Base-by-base conservation (phyloP, 2,329 filamentous ascomycete species). In the Boeremia exigua region DNA sequence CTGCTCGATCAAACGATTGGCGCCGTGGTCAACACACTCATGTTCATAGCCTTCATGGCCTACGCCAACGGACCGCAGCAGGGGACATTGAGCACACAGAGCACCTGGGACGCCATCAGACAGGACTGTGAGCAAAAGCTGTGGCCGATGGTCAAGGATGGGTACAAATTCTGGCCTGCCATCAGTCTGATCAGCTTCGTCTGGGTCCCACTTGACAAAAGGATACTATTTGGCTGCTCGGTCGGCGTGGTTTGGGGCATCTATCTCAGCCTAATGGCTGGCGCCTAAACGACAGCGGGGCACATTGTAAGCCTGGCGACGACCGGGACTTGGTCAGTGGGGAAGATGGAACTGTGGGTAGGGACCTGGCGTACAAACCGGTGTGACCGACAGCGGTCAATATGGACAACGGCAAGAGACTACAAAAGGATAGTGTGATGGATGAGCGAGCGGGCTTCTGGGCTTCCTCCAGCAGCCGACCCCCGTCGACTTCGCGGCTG, bases 231-330 rank as follows among this genome's bases (percentile, higher is more conserved):
- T 58, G 89, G 87, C n/a, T 86, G 86, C 62, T 73, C 88, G 46
- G 89, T 88, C 15, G 90, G 90, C 5, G 81, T 94, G 23, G 82
- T 80, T 12, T 94, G 90, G 90, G 87, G 88, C 0, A 80, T 92
- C 37, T 93, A 90, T 72, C 79, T 93, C 76, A 91, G 88, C 69
- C 76, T 92, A 67, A 75, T 86, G 60, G 82, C 63, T 19, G 70
- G 58, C 27, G 66, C 59, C 34, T 71, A 56, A 58, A 29, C 25
- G 32, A n/a, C 27, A 11, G 43, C 23, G 25, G n/a, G 42, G 14
- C 6, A n/a, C 11, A 33, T 15, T 6, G 28, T n/a, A 34, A 46
- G 36, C 46, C 46, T 45, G 46, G 32, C 40, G 12, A 27, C 15
- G 25, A 14, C 49, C 40, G 36, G 37, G 40, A 42, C 40, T 7